Percentiles rank a stretch among this genome's conserved stretches.
phyloP scores from a whole-genome alignment of 768 basidiomycete species.

The Fomitopsis serialis region DNA sequence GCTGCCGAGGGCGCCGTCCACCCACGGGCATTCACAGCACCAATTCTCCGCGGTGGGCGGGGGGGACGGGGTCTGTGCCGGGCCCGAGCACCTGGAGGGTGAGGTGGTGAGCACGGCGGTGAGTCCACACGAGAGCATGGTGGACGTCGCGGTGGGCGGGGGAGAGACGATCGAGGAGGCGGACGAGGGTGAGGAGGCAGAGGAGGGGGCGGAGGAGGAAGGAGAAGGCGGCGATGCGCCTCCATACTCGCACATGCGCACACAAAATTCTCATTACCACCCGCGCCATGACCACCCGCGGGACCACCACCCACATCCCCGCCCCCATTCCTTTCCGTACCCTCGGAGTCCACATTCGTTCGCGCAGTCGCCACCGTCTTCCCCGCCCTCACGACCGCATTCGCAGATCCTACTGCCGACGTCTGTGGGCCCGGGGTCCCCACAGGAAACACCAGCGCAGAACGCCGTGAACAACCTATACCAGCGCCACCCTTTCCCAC shows the following conservation, averaged over 20 bases:
- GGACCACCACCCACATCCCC: slow-evolving; percentile 3
- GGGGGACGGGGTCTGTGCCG: background rate
- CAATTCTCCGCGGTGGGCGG: slow-evolving; percentile 3
- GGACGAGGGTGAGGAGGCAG: background rate
- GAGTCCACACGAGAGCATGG: slow-evolving; percentile 2
- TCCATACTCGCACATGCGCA: slow-evolving; percentile 10
- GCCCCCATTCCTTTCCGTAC: background rate
- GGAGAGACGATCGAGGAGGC: background rate
- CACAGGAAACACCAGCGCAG: background rate
- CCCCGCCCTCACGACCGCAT: background rate
- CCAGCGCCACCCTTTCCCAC: slow-evolving; percentile 21
- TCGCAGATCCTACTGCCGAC: background rate
- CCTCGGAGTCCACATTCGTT: background rate
- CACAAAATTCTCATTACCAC: background rate
- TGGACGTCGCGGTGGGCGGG: background rate
- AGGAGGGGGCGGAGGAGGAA: background rate
- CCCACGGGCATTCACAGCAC: background rate
- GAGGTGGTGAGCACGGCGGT: background rate
- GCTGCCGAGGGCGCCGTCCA: background rate
- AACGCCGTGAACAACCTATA: slow-evolving; percentile 1
- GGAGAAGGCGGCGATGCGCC: slow-evolving; percentile 11
- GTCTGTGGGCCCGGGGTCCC: background rate
- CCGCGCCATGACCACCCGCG: background rate
- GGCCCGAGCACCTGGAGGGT: background rate
- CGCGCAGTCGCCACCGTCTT: background rate